Evolutionary conservation across 495 filamentous ascomycete genomes (phyloP), one percentile per base, ranked within the genome.

Genomic region (Chaetomium fimeti): DNA sequence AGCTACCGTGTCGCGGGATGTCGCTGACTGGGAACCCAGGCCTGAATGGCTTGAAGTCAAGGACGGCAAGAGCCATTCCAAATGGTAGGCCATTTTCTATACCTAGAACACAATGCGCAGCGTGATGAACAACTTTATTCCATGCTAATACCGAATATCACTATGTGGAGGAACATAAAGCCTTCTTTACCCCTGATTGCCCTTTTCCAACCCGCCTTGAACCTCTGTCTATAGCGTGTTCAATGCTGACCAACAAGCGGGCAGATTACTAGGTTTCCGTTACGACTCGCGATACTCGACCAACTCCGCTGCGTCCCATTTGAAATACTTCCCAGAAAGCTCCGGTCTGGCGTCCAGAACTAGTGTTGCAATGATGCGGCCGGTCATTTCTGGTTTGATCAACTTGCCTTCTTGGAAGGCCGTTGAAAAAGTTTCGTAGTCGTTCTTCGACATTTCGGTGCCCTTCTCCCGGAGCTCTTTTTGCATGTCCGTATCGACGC

Each of bases 181-280:
- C 78, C 88, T 94, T 95, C 95, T 95, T 91, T 94, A 93, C 94
- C 93, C 94, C 91, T 96, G 91, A 96, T 61, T 73, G 60, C 58
- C 47, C 52, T 59, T 61, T 67, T 9, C 47, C 66, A 45, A 20
- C 16, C 24, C 42, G 54, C 28, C 28, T 38, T 65, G 32, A 25
- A 45, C 2, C 8, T 59, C 22, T 18, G 29, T 16, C 24, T 27
- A 60, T 62, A 45, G 52, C 22, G 40, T 62, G 32, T 71, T 65
- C 49, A 56, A 38, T 60, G 42, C 66, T 73, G 43, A 68, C 58
- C 43, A 49, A 32, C 47, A 56, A 56, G 24, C 48, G 49, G 28
- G 51, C 49, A 53, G 24, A 45, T 27, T 45, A 63, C 15, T 25
- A 61, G 15, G 15, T 43, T 15, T 56, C 57, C 80, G 67, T n/a